Evolutionary conservation across 1,284 basidiomycete genomes (phyloP).

Genomic region (Trametes hirsuta): DNA sequence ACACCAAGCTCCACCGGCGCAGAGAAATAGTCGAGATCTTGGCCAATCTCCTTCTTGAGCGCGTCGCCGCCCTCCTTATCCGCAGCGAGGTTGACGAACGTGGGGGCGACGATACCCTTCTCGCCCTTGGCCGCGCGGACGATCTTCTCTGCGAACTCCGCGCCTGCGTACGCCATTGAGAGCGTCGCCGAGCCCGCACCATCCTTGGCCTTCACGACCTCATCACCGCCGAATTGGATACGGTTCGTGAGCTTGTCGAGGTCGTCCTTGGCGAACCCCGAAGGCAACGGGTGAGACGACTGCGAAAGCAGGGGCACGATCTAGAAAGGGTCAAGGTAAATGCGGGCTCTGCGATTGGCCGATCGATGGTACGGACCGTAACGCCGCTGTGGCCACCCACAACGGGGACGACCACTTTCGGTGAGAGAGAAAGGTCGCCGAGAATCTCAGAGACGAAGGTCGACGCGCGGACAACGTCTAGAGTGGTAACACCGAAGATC

Average conservation of each 20-base stretch:
- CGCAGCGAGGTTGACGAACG: slow-evolving; percentile 82
- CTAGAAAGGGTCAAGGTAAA: slow-evolving; percentile 38
- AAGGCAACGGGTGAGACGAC: slow-evolving; percentile 73
- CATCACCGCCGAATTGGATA: slow-evolving; percentile 81
- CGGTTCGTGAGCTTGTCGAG: slow-evolving; percentile 62
- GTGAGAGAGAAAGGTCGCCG: slow-evolving; percentile 63
- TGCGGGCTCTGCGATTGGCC: slow-evolving; percentile 9
- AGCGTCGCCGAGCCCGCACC: slow-evolving; percentile 78
- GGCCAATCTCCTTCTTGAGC: slow-evolving; percentile 62
- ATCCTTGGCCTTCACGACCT: slow-evolving; percentile 84
- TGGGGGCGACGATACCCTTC: slow-evolving; percentile 84
- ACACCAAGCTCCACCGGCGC: slow-evolving; percentile 85
- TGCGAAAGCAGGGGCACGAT: slow-evolving; percentile 98
- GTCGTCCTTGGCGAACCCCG: slow-evolving; percentile 52
- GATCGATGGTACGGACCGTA: slow-evolving; percentile 55
- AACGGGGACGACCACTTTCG: slow-evolving; percentile 84
- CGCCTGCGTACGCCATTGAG: slow-evolving; percentile 77
- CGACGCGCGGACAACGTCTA: slow-evolving; percentile 96
- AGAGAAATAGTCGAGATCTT: slow-evolving; percentile 84
- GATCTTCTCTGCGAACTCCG: slow-evolving; percentile 81
- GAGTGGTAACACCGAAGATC: slow-evolving; percentile 96
- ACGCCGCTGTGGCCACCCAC: slow-evolving; percentile 97
- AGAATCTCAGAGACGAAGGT: slow-evolving; percentile 90
- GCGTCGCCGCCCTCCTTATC: slow-evolving; percentile 73
- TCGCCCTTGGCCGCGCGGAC: slow-evolving; percentile 89